Conservation (phyloP, 306 rosid genomes). For the Rosa multiflora region DNA sequence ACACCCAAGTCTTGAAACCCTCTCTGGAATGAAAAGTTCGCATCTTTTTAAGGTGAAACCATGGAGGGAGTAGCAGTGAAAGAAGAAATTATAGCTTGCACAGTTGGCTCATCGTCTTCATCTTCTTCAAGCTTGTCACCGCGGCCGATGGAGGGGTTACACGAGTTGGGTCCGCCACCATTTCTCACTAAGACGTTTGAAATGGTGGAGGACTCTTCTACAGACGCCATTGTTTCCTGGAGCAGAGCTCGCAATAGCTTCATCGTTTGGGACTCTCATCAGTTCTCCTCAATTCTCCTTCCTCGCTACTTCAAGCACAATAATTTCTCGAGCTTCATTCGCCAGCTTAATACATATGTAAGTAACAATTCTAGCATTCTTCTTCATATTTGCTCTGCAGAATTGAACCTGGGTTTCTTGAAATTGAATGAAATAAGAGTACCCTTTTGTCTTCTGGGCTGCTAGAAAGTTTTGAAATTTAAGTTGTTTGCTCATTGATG, state of each 20-base stretch:
- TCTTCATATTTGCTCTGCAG: neutral
- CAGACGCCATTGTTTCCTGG: constrained; percentile 87
- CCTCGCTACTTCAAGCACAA: constrained; percentile 92
- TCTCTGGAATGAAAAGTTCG: neutral
- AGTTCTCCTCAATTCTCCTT: constrained; percentile 63
- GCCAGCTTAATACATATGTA: constrained; percentile 97
- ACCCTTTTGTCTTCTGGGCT: neutral
- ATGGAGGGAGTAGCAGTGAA: constrained; percentile 53
- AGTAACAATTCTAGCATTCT: constrained; percentile 24
- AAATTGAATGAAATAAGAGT: neutral
- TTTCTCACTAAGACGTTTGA: constrained; percentile 86
- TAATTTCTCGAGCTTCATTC: constrained; percentile 94
- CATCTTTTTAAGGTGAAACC: neutral
- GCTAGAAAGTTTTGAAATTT: neutral
- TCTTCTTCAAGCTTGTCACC: constrained; percentile 54
- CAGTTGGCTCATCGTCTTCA: constrained; percentile 43
- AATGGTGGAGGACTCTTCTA: constrained; percentile 88
- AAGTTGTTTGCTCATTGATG: neutral
- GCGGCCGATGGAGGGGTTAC: constrained; percentile 73
- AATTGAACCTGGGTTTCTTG: neutral
- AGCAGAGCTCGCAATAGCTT: constrained; percentile 84
- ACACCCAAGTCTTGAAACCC: neutral
- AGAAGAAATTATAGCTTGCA: constrained; percentile 35
- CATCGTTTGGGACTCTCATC: constrained; percentile 80
- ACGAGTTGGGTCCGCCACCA: constrained; percentile 89